Evolutionary conservation across 768 basidiomycete genomes (phyloP).

Genomic region (Terana coerulea): DNA sequence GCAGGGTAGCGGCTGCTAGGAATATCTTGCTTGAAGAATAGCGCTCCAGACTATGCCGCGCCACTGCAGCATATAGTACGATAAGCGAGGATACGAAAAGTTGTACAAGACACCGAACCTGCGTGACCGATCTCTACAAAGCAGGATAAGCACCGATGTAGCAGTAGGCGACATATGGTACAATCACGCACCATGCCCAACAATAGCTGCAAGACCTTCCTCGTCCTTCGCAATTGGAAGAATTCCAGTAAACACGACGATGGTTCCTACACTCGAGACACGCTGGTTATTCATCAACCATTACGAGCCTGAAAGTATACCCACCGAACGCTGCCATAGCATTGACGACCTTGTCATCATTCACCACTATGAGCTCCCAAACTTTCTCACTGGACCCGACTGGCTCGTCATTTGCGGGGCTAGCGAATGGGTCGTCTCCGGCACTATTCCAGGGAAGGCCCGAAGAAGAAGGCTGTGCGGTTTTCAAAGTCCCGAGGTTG

Average conservation of each 20-base stretch:
- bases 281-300: neutral
- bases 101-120: conserved; percentile 36
- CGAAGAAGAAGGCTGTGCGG: conserved; percentile 13
- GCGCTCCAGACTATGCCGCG: conserved; percentile 51
- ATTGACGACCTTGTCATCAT: conserved; percentile 68
- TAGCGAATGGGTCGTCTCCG: conserved; percentile 15
- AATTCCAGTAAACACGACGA: conserved; percentile 89
- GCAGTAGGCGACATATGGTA: neutral
- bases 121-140: conserved; percentile 74
- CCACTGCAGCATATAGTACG: conserved; percentile 38
- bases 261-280: conserved; percentile 43
- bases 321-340: conserved; percentile 74
- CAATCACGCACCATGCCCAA: conserved; percentile 70
- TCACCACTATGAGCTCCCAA: conserved; percentile 77
- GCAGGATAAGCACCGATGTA: too few relatives aligned
- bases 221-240: conserved; percentile 74
- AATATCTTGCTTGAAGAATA: conserved; percentile 41
- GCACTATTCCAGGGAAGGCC: too few relatives aligned
- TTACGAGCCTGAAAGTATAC: conserved; percentile 2
- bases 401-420: neutral
- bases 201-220: conserved; percentile 76
- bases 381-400: conserved; percentile 23
- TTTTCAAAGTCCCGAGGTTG: conserved; percentile 61
- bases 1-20: conserved; percentile 35
- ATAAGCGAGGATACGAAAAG: too few relatives aligned